Base-by-base conservation (phyloP, 1,284 basidiomycete species). In the Tremellales sp. region DNA sequence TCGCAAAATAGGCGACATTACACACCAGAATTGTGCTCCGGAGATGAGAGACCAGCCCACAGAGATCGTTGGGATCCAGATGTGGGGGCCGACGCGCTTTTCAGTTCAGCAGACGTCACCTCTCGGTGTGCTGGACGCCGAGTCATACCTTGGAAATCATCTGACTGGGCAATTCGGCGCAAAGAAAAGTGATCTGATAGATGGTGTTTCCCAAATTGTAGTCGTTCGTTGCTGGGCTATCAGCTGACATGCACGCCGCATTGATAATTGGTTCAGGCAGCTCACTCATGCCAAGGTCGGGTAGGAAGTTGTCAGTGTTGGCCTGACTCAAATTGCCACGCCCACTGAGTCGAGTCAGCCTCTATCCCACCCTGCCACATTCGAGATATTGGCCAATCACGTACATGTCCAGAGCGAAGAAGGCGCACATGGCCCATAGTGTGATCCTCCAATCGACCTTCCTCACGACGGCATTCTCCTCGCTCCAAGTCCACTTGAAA, bases 401-500 rank as follows among this genome's bases (percentile, higher is more conserved):
- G 5, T 15, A 36, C 33, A 36, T 36, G 33, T 36, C 33, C 6
- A 36, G 33, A 17, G 33, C 33, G 33, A 36, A 36, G 33, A 36
- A 36, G 13, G 33, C 33, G 4, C 6, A 13, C 33, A 36, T 36
- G 19, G 33, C 33, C 33, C 56, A 35, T 40, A 53, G 45, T 78
- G 84, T 81, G 56, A 86, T 81, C 29, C 78, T 76, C 54, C 75
- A 70, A 69, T 85, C 84, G 19, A 84, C 78, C 61, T 81, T 84
- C 46, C 84, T 78, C 11, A 83, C 71, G 5, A 84, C 51, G 45
- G 80, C 80, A 62, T 70, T 75, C 67, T 87, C 84, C 61, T 88
- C 84, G 26, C 79, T 66, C 63, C 78, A 79, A 1, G 84, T 86
- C 85, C 85, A 87, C 4, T 84, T 77, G 24, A 82, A 82, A 12